Evolutionary conservation across 2,329 filamentous ascomycete species (phyloP).

Genomic region (Trichoderma sp.): DNA sequence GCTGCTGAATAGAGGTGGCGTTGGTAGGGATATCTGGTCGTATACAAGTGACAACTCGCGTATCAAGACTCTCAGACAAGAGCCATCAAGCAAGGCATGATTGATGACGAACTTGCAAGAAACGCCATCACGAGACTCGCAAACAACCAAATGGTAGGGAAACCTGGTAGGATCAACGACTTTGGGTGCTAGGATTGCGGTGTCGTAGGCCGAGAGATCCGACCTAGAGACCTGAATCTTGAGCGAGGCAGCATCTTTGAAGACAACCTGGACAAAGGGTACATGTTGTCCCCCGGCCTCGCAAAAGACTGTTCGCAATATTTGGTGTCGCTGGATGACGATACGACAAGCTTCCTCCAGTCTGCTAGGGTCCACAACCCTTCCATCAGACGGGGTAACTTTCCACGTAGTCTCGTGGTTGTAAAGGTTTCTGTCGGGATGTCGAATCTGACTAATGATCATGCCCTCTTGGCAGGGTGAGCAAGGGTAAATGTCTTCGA

Average conservation of each 20-base stretch:
- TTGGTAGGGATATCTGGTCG: not conserved
- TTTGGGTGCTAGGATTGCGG: not conserved
- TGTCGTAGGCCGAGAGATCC: not conserved
- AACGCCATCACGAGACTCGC: not conserved
- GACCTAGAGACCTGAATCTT: not conserved
- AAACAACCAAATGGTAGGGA: not conserved
- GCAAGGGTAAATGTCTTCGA: not conserved
- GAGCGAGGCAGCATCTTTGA: not conserved
- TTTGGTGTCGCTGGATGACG: not conserved
- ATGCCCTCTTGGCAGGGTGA: not conserved
- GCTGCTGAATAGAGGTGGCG: not conserved
- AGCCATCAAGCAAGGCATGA: not conserved
- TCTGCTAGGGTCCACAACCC: not conserved
- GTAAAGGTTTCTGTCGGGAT: not conserved
- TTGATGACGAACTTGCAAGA: not conserved
- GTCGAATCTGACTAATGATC: not conserved
- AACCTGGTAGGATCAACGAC: not conserved
- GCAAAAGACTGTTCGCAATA: not conserved
- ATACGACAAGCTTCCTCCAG: not conserved
- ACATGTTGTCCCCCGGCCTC: not conserved
- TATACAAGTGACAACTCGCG: not conserved
- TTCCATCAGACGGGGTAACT: not conserved
- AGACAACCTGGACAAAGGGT: not conserved
- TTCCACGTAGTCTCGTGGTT: not conserved
- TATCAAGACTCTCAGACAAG: not conserved